Evolutionary conservation across 495 filamentous ascomycete species (phyloP).

Genomic region (Tetracladium setigerum): DNA sequence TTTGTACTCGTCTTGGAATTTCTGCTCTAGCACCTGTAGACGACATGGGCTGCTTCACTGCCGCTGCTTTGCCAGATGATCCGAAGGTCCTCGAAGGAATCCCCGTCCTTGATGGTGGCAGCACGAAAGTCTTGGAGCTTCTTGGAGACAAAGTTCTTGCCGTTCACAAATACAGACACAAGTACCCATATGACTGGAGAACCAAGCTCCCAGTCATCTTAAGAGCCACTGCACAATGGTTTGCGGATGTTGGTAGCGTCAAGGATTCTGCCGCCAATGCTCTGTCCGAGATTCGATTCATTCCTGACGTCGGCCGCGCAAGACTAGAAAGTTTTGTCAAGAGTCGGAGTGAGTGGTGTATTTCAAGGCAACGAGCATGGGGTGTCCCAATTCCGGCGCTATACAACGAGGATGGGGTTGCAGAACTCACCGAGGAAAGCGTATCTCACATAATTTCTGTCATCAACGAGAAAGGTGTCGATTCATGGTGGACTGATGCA

Average conservation of each 20-base stretch:
- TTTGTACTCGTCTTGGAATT: conserved; percentile 61
- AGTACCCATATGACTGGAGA: conserved; percentile 96
- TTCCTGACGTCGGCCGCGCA: conserved; percentile 62
- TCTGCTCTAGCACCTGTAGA: conserved; percentile 72
- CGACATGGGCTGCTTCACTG: conserved; percentile 70
- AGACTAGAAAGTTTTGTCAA: conserved; percentile 77
- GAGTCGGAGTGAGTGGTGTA: conserved; percentile 93
- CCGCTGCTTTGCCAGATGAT: conserved; percentile 59
- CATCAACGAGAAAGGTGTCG: conserved; percentile 66
- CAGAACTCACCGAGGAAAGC: conserved; percentile 66
- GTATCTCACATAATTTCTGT: conserved; percentile 80
- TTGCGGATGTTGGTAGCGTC: conserved; percentile 81
- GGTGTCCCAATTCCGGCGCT: conserved; percentile 92
- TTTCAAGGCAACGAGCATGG: conserved; percentile 96
- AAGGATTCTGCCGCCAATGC: conserved; percentile 61
- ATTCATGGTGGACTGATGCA: conserved; percentile 89
- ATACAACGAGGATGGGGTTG: conserved; percentile 63
- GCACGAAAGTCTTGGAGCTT: conserved; percentile 57
- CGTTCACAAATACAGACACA: conserved; percentile 68
- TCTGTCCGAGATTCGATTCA: conserved; percentile 64
- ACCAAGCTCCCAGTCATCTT: conserved; percentile 89
- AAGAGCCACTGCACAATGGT: conserved; percentile 94
- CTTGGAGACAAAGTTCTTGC: conserved; percentile 53
- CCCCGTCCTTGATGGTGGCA: conserved; percentile 56
- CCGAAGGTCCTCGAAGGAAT: conserved; percentile 54